Conservation (phyloP, 495 filamentous ascomycete species). For the Aspergillus nanangensis region DNA sequence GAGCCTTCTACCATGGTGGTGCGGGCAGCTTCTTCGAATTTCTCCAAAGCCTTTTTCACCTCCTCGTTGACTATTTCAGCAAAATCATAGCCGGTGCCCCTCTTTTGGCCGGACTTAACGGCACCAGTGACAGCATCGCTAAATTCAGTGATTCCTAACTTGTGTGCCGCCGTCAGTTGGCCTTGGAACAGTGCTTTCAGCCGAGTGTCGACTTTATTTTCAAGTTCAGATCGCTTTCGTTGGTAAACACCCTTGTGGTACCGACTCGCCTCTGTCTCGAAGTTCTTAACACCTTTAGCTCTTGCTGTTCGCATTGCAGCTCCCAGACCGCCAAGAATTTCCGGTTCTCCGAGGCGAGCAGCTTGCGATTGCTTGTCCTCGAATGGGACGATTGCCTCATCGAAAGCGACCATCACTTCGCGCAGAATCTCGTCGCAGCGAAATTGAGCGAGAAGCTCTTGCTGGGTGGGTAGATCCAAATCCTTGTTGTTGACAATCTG, state of each 20-base stretch:
- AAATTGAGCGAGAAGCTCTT: slow-evolving; percentile 95
- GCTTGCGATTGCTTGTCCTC: slow-evolving; percentile 80
- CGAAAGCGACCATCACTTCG: slow-evolving; percentile 80
- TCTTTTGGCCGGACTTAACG: slow-evolving; percentile 91
- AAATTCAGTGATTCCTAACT: slow-evolving; percentile 81
- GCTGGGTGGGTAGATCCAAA: slow-evolving; percentile 91
- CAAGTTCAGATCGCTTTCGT: slow-evolving; percentile 78
- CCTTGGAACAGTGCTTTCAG: slow-evolving; percentile 84
- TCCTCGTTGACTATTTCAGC: slow-evolving; percentile 86
- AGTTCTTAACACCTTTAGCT: slow-evolving; percentile 69
- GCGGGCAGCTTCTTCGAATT: slow-evolving; percentile 73
- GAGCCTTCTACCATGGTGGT: slow-evolving; percentile 70
- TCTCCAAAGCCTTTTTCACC: slow-evolving; percentile 66
- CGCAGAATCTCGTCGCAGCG: slow-evolving; percentile 92
- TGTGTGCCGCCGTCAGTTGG: slow-evolving; percentile 83
- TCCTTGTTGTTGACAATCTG: slow-evolving; percentile 99
- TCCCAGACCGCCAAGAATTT: slow-evolving; percentile 73
- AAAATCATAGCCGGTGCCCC: slow-evolving; percentile 84
- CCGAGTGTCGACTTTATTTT: slow-evolving; percentile 77
- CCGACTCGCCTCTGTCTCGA: slow-evolving; percentile 83
- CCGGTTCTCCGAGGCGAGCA: slow-evolving; percentile 61
- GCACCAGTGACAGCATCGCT: slow-evolving; percentile 75
- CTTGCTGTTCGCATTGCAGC: slow-evolving; percentile 67
- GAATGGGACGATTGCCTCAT: slow-evolving; percentile 73
- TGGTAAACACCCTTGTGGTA: slow-evolving; percentile 95